phyloP scores from a whole-genome alignment of 805 yeast species.

The Candida krabiensis region DNA sequence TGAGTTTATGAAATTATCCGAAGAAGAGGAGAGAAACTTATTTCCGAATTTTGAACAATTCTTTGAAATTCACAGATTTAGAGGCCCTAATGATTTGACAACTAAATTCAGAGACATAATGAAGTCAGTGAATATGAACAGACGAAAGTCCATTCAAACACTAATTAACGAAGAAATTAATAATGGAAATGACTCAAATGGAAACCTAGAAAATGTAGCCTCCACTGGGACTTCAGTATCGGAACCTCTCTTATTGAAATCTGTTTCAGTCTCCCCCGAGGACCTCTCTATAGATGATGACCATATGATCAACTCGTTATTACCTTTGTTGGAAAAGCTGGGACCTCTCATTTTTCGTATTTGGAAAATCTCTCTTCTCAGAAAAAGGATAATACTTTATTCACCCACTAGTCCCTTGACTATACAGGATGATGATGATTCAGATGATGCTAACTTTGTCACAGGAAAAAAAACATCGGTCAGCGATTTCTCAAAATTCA shows the following conservation, averaged over 20 bases:
- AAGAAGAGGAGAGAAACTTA: constrained; percentile 17
- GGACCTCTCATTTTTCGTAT: constrained; percentile 68
- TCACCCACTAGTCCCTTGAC: constrained; percentile 23
- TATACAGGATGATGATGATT: constrained; percentile 1
- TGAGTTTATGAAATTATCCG: constrained; percentile 27
- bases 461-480: constrained; percentile 25
- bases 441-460: constrained; percentile 7
- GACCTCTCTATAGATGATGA: constrained; percentile 23
- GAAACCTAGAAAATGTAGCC: constrained; percentile 13
- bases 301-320: constrained; percentile 49
- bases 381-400: constrained; percentile 55
- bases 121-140: constrained; percentile 19
- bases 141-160: constrained; percentile 24
- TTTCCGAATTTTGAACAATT: constrained; percentile 24
- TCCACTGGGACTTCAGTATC: constrained; percentile 19
- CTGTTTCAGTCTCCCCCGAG: constrained; percentile 5
- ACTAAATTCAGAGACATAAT: constrained; percentile 25
- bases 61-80: constrained; percentile 32
- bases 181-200: constrained; percentile 13
- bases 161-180: constrained; percentile 17
- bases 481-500: constrained; percentile 46
- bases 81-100: constrained; percentile 28
- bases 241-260: constrained; percentile 15
- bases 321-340: constrained; percentile 44
- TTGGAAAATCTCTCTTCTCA: constrained; percentile 61